These are phyloP conservation scores for Saccharum spontaneum DNA, from an alignment of 176 grass and related monocot genomes.

Conservation along the genomic window DNA sequence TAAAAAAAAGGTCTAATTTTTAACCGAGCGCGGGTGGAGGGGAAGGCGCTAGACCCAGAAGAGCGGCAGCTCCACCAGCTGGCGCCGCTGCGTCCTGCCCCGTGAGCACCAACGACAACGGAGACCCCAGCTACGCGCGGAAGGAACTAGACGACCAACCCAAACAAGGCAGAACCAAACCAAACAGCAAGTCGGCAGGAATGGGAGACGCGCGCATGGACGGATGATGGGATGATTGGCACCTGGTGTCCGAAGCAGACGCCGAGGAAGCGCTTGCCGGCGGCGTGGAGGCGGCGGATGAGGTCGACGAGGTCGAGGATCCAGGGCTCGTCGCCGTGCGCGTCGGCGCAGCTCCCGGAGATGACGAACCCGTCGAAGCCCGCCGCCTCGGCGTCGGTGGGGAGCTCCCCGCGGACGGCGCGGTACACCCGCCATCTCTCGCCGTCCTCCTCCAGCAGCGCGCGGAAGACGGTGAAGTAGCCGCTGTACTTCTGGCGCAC, in stretches of 20 bases:
- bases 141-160: not conserved
- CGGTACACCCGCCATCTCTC: too few relatives aligned
- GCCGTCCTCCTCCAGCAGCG: too few relatives aligned
- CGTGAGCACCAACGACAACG: not conserved
- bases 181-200: too few relatives aligned
- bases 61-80: constrained; percentile 28
- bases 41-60: constrained; percentile 38
- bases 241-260: constrained; percentile 99
- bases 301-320: constrained; percentile 63
- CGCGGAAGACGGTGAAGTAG: too few relatives aligned
- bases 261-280: constrained; percentile 78
- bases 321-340: constrained; percentile 70
- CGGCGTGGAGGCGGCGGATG: constrained; percentile 45
- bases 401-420: too few relatives aligned
- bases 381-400: constrained; percentile 33
- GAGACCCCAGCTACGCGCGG: constrained; percentile 12
- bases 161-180: not conserved
- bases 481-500: too few relatives aligned
- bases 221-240: not conserved
- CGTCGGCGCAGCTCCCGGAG: constrained; percentile 88
- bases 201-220: not conserved
- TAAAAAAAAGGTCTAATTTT: not conserved
- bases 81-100: not conserved
- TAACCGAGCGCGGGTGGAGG: not conserved
- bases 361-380: constrained; percentile 66